Evolutionary conservation across 2,329 filamentous ascomycete species (phyloP).

Genomic region (Decorospora gaudefroyi): DNA sequence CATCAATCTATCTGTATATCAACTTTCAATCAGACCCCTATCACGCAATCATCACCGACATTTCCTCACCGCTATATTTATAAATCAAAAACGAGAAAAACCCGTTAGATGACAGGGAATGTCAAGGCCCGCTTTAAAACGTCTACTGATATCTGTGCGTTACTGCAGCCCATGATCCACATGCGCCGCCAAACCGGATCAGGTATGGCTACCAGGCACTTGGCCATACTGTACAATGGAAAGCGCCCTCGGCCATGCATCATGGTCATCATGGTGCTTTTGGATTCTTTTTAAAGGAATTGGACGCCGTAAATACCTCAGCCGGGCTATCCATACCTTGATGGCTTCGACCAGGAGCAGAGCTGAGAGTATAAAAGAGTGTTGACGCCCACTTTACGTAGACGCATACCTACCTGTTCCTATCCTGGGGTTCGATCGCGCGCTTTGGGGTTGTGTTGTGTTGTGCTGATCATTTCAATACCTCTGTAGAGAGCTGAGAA

Average conservation of each 20-base stretch:
- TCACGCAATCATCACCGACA: conserved; percentile 5
- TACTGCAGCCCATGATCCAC: conserved; percentile 18
- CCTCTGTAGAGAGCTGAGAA: background rate
- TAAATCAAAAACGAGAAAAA: conserved; percentile 22
- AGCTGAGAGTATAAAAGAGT: conserved; percentile 12
- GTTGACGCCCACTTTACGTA: conserved; percentile 5
- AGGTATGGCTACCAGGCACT: conserved; percentile 4
- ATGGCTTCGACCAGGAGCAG: conserved; percentile 21
- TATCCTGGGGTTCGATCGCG: background rate
- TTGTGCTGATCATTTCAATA: background rate
- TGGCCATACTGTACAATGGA: conserved; percentile 9
- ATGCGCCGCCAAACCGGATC: conserved; percentile 8
- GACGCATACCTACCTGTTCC: too few species aligned
- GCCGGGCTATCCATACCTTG: conserved; percentile 17
- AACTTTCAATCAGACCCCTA: background rate
- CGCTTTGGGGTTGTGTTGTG: background rate
- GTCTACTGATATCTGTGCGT: conserved; percentile 12
- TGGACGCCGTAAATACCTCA: conserved; percentile 17
- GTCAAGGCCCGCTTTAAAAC: conserved; percentile 16
- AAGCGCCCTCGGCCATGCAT: conserved; percentile 22
- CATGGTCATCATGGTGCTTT: conserved; percentile 25
- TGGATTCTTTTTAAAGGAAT: conserved; percentile 18
- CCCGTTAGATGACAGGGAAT: too few species aligned
- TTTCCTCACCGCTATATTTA: conserved; percentile 13
- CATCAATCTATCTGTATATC: too few species aligned